Evolutionary conservation across 2,329 filamentous ascomycete species (phyloP), one percentile per base, ranked within the genome.

Genomic region (Diplodia scrobiculata): DNA sequence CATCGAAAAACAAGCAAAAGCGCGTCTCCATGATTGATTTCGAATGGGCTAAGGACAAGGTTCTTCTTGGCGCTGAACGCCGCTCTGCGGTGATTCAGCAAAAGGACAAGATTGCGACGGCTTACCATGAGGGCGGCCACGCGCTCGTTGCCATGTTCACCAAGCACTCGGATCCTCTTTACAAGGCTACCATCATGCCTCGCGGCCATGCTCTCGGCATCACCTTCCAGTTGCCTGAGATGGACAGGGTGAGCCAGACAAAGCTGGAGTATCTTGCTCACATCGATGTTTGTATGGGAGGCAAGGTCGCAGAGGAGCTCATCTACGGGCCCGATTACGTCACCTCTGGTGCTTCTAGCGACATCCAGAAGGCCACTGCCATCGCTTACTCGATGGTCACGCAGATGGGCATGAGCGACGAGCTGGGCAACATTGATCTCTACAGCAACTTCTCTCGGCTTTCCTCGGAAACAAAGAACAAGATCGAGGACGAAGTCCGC

Each of bases 31-130:
- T 92, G 77, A 79, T 84, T 38, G 92, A 98, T 74, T 89, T 98
- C 69, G 93, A 97, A 72, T 99, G 94, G 93, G 95, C 95, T 66
- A 98, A 96, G 79, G 95, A 99, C 81, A 95, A 95, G 80, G 91
- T 99, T 64, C 89, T 97, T 77, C 97, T 99, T 92, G 95, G 95
- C 45, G 91, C 94, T 2, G 95, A 99, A 80, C 88, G 89, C 75
- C 91, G 89, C 76, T 96, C 89, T 71, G 92, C 94, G 79, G 86
- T 97, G 66, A 94, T 99, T 66, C 91, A 90, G 51, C 87, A 94
- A 69, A 92, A 96, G 80, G 95, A 99, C 80, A 98, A 96, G 81
- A 86, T 95, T 72, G 89, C 92, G 84, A 97, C 93, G n/a, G 92
- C 92, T 0, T 97, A 96, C 74, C 92, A 97, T 74, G 95, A 99